These are phyloP conservation scores for Fusarium praegraminearum DNA, from an alignment of 2,329 filamentous ascomycete genomes.

Conservation along the genomic window DNA sequence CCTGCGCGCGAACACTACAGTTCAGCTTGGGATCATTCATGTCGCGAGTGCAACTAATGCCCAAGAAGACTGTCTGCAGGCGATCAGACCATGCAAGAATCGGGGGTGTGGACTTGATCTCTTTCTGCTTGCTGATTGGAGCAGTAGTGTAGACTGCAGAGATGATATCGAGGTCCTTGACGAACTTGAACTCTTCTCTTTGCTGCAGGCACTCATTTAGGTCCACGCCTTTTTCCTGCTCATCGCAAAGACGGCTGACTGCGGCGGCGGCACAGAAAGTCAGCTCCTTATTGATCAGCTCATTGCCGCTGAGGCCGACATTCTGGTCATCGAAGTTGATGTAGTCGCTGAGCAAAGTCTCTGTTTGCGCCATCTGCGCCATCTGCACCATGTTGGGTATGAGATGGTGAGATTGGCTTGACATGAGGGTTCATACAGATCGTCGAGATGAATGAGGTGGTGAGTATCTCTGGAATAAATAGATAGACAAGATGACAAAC, in stretches of 20 bases:
- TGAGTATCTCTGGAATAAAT: neutral
- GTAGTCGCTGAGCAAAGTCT: constrained; percentile 9
- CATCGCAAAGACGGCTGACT: constrained; percentile 10
- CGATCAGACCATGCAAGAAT: constrained; percentile 4
- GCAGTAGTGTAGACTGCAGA: constrained; percentile 4
- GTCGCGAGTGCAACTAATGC: neutral
- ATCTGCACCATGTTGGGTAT: neutral
- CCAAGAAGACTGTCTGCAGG: neutral
- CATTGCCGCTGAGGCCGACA: neutral
- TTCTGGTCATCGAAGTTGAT: constrained; percentile 11
- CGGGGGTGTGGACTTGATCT: constrained; percentile 1
- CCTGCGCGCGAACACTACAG: neutral
- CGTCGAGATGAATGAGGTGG: accelerated
- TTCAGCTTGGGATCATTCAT: neutral
- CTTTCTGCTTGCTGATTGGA: neutral
- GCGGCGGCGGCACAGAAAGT: constrained; percentile 9
- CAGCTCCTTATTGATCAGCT: neutral
- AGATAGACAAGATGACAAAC: neutral
- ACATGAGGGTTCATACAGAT: neutral
- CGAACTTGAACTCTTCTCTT: neutral
- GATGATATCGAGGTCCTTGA: neutral
- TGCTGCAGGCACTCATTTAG: neutral
- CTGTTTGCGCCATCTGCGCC: neutral
- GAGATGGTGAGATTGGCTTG: accelerated
- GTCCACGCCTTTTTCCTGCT: neutral